Base-by-base conservation (phyloP, 2,329 filamentous ascomycete species). In the Pseudogymnoascus sp. region DNA sequence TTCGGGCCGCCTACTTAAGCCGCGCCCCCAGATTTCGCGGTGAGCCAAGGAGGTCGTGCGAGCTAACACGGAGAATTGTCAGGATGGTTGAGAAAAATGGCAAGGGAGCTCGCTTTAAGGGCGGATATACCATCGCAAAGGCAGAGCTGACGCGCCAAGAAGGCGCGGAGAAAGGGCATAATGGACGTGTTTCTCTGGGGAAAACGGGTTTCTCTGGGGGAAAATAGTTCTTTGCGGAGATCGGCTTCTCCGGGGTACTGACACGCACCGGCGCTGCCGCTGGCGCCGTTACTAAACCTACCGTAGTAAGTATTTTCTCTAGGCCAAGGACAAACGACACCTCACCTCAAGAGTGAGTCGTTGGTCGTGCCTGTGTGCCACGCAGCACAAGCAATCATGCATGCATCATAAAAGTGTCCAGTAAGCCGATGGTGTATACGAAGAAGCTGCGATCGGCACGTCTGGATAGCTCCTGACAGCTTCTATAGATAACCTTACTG, bases 241-340 rank as follows among this genome's bases (percentile, higher is more conserved):
- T 12, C 25, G 25, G 25, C n/a, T 32, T 54, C 47, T 54, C 47
- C 14, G 47, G 47, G 43, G 25, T 6, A 54, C n/a, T 54, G 47
- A 54, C 47, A 54, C 30, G 22, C 22, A 5, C 43, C 30, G 43
- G 43, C 43, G 43, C 25, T 32, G 47, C 4, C 20, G 38, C 38
- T 16, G 16, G 3, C 38, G 39, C 47, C 47, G 37, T 25, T n/a
- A 54, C 47, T 54, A 54, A 32, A 54, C 47, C 47, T 4, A 54
- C 47, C 28, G 25, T n/a, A 54, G 47, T 54, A 54, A 54, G 47
- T 54, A 54, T 54, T 54, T 54, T 54, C n/a, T 18, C 25, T 8
- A 6, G 1, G 47, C 47, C 28, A 54, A 54, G 47, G 25, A 32
- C 43, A 14, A 28, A 6, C 43, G 18, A n/a, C 30, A 54, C 28